phyloP scores from a whole-genome alignment of 441 rosid genomes.

The Kokia cookei region DNA sequence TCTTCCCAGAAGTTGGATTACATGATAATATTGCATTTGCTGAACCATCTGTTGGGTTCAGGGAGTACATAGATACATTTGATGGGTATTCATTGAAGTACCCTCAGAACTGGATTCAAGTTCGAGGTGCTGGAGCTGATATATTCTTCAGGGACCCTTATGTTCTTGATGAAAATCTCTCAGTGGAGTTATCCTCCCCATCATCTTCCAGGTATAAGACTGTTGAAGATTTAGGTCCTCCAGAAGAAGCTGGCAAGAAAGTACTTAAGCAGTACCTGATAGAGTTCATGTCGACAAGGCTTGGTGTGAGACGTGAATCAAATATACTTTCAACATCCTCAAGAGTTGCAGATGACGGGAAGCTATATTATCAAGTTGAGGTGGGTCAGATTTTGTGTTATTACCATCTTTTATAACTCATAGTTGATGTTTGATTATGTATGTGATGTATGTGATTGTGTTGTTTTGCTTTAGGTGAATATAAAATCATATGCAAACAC shows the following conservation, averaged over 20 bases:
- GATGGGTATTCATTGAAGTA: constrained; percentile 90
- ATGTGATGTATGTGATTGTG: background rate
- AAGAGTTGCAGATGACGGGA: constrained; percentile 84
- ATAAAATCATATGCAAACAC: constrained; percentile 79
- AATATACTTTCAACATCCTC: constrained; percentile 68
- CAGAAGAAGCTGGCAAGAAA: constrained; percentile 76
- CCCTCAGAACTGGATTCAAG: constrained; percentile 91
- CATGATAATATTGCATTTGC: constrained; percentile 26
- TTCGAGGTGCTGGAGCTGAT: constrained; percentile 89
- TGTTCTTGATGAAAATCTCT: constrained; percentile 81
- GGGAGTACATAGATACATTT: constrained; percentile 82
- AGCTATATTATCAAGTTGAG: constrained; percentile 85
- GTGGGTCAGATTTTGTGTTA: constrained; percentile 26
- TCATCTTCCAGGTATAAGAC: constrained; percentile 77
- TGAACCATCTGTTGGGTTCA: constrained; percentile 40
- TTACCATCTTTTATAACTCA: background rate
- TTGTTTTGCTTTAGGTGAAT: constrained; percentile 49
- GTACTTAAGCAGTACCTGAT: constrained; percentile 80
- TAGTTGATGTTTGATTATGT: background rate
- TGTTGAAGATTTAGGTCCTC: constrained; percentile 82
- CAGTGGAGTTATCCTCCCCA: constrained; percentile 87
- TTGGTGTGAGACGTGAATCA: constrained; percentile 74
- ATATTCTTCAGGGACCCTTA: constrained; percentile 89
- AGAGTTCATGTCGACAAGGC: constrained; percentile 96
- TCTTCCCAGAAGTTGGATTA: constrained; percentile 35